Percentiles rank a stretch among this genome's conserved stretches.
Evolutionary conservation across 2,329 filamentous ascomycete species (phyloP).

Genomic region (Daldinia sp.): DNA sequence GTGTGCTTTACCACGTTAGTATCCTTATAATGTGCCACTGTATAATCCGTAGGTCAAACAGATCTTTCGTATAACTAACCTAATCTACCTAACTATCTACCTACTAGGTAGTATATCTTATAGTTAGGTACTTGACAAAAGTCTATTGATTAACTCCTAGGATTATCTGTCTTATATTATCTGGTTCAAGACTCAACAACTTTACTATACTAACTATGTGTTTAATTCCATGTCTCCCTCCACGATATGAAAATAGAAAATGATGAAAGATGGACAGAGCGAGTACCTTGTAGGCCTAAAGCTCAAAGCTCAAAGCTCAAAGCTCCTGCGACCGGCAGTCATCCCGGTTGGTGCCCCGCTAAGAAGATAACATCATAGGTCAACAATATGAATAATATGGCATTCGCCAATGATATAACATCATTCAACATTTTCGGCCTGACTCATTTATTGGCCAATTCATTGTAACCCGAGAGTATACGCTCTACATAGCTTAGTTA

Average conservation of each 20-base stretch:
- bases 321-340: conserved; percentile 34
- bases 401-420: conserved; percentile 26
- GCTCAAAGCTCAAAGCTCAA: neutral
- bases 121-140: neutral
- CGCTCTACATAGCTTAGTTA: neutral
- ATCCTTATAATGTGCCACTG: neutral
- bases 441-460: conserved; percentile 34
- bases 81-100: too few species aligned
- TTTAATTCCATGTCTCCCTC: too few species aligned
- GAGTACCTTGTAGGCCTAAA: neutral
- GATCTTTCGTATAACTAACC: neutral
- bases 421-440: conserved; percentile 27
- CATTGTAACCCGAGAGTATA: conserved; percentile 6
- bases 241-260: too few species aligned
- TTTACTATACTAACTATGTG: too few species aligned
- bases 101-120: too few species aligned
- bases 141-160: neutral
- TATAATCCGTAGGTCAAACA: neutral
- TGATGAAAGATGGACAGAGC: neutral
- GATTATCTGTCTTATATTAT: too few species aligned
- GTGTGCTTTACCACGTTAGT: neutral
- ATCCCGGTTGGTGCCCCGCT: conserved; percentile 14
- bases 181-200: too few species aligned
- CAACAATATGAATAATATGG: neutral
- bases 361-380: conserved; percentile 18